Conservation (phyloP, 208 protist species). For the Leishmania major region DNA sequence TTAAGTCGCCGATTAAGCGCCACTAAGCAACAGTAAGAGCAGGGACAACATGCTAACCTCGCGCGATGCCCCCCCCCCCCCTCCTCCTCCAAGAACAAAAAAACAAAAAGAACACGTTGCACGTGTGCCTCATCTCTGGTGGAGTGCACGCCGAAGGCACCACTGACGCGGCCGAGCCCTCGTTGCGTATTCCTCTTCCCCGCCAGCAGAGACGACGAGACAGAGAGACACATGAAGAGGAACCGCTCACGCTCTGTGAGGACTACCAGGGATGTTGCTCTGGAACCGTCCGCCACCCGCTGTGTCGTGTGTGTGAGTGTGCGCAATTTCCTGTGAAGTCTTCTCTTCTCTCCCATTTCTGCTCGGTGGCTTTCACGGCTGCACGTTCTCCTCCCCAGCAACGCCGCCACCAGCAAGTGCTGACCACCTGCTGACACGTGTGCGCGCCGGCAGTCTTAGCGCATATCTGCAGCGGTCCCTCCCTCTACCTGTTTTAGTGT, state of each 20-base stretch:
- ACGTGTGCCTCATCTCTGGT: neutral
- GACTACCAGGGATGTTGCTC: neutral
- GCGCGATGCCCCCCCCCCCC: neutral
- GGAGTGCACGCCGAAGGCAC: neutral
- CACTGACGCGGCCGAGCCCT: neutral
- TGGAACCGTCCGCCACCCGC: neutral
- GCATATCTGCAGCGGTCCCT: neutral
- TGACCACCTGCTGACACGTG: neutral
- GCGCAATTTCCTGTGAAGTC: neutral
- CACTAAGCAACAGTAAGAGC: neutral
- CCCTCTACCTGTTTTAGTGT: neutral
- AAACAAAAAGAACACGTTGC: neutral
- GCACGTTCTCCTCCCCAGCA: neutral
- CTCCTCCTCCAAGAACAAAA: too few relatives aligned
- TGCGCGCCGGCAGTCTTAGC: neutral
- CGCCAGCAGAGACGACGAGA: neutral
- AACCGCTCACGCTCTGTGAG: neutral
- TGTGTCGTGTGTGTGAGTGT: neutral
- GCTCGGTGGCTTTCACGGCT: neutral
- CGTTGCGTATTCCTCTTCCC: neutral
- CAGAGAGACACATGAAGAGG: neutral
- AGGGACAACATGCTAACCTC: neutral
- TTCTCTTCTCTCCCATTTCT: neutral
- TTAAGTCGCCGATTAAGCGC: slow-evolving; percentile 8
- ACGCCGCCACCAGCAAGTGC: neutral